These are phyloP conservation scores for Gossypium sturtianum DNA, from an alignment of 345 rosid genomes.

Conservation along the genomic window DNA sequence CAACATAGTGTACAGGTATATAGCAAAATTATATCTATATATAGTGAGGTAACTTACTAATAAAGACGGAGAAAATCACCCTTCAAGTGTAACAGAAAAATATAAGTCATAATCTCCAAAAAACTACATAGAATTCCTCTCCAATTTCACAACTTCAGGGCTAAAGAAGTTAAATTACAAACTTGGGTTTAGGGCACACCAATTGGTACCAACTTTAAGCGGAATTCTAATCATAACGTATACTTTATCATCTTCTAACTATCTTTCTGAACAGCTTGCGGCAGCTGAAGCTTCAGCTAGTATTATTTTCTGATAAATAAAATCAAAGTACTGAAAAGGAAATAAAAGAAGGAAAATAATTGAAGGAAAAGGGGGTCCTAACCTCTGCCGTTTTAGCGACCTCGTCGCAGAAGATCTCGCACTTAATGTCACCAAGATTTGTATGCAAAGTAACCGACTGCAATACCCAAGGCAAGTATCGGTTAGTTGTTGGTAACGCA, in stretches of 20 bases:
- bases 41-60: background rate
- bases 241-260: background rate
- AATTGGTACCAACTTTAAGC: background rate
- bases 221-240: background rate
- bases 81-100: background rate
- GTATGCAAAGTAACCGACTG: slow-evolving; percentile 98
- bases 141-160: background rate
- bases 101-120: background rate
- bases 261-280: background rate
- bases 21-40: background rate
- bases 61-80: background rate
- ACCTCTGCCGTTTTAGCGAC: slow-evolving; percentile 94
- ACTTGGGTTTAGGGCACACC: background rate
- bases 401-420: slow-evolving; percentile 95
- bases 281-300: background rate
- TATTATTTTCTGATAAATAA: background rate
- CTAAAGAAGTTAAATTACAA: background rate
- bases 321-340: background rate
- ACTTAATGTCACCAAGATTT: slow-evolving; percentile 93
- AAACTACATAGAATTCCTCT: background rate
- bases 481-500: background rate
- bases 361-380: background rate
- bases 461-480: background rate
- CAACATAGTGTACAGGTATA: background rate
- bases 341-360: background rate